Evolutionary conservation across 2,329 filamentous ascomycete genomes (phyloP), one percentile per base, ranked within the genome.

Genomic region (Huntiella omanensis): DNA sequence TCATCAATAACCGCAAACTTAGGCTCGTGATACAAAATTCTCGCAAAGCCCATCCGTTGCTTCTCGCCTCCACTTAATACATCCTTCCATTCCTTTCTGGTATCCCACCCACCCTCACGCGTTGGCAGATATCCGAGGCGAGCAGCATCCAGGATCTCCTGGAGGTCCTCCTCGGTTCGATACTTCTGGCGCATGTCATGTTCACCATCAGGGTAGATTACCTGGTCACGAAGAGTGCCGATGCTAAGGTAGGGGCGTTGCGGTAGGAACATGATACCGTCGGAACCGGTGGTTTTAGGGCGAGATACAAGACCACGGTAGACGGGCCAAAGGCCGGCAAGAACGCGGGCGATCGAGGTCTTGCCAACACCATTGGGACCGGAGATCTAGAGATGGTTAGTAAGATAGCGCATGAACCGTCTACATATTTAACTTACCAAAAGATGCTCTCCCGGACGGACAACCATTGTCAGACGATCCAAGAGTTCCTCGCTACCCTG

Each of bases 201-300:
- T 58, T 93, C 88, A 5, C 85, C 88, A 55, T 98, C 86, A 0
- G 91, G 91, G 55, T 98, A 98, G 58, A 96, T 95, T 56, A 98
- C 85, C 64, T 98, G 92, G 56, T 98, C 92, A 19, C 91, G 80
- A 7, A 96, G 69, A 1, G 91, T 96, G 33, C 91, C 91, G 16
- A 88, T 82, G 59, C 80, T 88, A 33, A 96, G 73, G 56, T 96
- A 96, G 0, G 88, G 86, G 12, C 88, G 73, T 60, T 98, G 91
- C 0, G 91, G 91, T 8, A 98, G 71, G 64, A 98, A 96, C 87
- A 98, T 96, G 64, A 98, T 93, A 49, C 91, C 91, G 53, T 96
- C 88, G 51, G 80, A 71, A 35, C 86, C 86, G 37, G 75, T 73
- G 35, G 67, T 71, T 56, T 91, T 84, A 2, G 91, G 88, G 1